These are phyloP conservation scores for Bromus sterilis DNA, from an alignment of 176 grass and related monocot species.

Conservation along the genomic window DNA sequence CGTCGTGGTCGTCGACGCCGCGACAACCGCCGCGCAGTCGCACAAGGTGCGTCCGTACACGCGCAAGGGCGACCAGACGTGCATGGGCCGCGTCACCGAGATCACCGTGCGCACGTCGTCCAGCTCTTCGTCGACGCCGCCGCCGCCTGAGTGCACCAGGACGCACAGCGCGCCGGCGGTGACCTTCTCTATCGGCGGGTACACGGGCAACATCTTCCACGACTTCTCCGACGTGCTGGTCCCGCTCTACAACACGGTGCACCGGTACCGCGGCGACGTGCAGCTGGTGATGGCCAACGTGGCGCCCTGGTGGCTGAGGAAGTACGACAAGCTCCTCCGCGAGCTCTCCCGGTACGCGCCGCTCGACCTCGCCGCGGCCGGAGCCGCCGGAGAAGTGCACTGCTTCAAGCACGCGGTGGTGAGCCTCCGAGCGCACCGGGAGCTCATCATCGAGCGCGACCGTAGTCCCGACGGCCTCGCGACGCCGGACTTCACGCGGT, in stretches of 20 bases:
- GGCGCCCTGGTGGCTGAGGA: constrained; percentile 72
- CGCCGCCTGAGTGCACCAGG: constrained; percentile 28
- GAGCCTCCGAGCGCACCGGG: constrained; percentile 66
- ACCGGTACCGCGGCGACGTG: constrained; percentile 43
- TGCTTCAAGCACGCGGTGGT: constrained; percentile 53
- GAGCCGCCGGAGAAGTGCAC: constrained; percentile 36
- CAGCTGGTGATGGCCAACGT: constrained; percentile 57
- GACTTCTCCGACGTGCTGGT: constrained; percentile 94
- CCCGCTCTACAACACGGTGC: constrained; percentile 61
- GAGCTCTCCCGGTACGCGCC: constrained; percentile 41
- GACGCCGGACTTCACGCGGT: constrained; percentile 66
- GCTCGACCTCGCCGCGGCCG: constrained; percentile 37
- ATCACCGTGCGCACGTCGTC: constrained; percentile 38
- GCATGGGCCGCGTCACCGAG: constrained; percentile 33
- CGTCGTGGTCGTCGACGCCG: constrained; percentile 36
- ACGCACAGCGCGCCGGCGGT: constrained; percentile 39
- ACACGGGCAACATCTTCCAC: constrained; percentile 98
- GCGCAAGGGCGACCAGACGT: constrained; percentile 66
- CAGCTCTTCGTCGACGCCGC: neutral
- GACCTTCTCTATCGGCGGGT: constrained; percentile 72
- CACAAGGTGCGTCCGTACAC: constrained; percentile 68
- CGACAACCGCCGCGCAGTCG: neutral
- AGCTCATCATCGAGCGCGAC: constrained; percentile 57
- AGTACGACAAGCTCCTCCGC: constrained; percentile 60
- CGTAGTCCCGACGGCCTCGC: constrained; percentile 42